Conservation (phyloP, 2,329 filamentous ascomycete genomes). For the Tolypocladium ophioglossoides region DNA sequence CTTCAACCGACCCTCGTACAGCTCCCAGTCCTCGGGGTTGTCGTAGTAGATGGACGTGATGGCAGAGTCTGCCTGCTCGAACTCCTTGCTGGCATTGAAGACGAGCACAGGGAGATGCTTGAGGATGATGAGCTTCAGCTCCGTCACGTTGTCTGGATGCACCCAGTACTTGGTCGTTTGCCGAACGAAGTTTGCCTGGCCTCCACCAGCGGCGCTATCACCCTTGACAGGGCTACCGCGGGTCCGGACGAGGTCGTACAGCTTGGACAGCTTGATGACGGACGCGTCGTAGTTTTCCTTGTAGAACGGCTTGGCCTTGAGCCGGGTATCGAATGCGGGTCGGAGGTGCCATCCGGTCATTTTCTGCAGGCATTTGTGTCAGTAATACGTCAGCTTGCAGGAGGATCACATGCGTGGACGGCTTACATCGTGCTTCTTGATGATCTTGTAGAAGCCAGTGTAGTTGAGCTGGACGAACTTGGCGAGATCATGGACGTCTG, state of each 20-base stretch:
- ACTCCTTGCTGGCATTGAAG: slow-evolving; percentile 96
- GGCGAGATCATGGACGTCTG: slow-evolving; percentile 93
- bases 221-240: slow-evolving; percentile 87
- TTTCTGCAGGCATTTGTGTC: slow-evolving; percentile 53
- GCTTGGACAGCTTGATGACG: slow-evolving; percentile 84
- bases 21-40: slow-evolving; percentile 84
- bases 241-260: slow-evolving; percentile 91
- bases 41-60: slow-evolving; percentile 99
- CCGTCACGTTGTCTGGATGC: slow-evolving; percentile 94
- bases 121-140: slow-evolving; percentile 92
- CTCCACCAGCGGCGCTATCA: slow-evolving; percentile 81
- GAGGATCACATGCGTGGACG: not conserved
- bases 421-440: slow-evolving; percentile 95
- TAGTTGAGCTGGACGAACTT: slow-evolving; percentile 99
- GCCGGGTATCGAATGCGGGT: slow-evolving; percentile 87
- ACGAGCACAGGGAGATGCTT: slow-evolving; percentile 96
- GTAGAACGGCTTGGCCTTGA: slow-evolving; percentile 97
- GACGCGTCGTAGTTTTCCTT: slow-evolving; percentile 98
- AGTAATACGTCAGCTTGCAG: slow-evolving; percentile 32
- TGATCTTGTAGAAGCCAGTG: slow-evolving; percentile 98
- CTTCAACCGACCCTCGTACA: slow-evolving; percentile 89
- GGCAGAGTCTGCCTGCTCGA: slow-evolving; percentile 78
- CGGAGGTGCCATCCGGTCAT: slow-evolving; percentile 85
- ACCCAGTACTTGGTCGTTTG: slow-evolving; percentile 99
- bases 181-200: slow-evolving; percentile 89